These are phyloP conservation scores for Mycena latifolia DNA, from an alignment of 768 basidiomycete species.

Conservation along the genomic window DNA sequence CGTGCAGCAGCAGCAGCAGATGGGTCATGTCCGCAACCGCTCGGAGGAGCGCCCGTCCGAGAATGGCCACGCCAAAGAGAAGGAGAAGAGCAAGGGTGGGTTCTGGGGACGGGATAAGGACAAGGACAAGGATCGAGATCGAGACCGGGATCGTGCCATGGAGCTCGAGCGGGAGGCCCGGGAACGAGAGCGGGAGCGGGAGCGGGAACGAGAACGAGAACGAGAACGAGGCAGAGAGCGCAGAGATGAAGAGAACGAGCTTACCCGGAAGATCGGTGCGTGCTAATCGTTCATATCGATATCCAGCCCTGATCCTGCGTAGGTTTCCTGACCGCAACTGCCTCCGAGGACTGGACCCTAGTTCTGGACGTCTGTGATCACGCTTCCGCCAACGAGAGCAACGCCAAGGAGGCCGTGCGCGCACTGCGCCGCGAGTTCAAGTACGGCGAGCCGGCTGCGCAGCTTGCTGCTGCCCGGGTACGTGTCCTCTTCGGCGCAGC, in stretches of 20 bases:
- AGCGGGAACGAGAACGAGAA: constrained; percentile 32
- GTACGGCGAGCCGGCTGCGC: constrained; percentile 80
- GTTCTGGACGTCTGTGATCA: constrained; percentile 91
- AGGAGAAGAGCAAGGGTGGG: constrained; percentile 60
- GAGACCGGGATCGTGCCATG: constrained; percentile 49
- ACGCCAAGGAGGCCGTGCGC: constrained; percentile 87
- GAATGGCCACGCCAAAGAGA: constrained; percentile 39
- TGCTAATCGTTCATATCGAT: not conserved
- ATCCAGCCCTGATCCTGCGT: constrained; percentile 1
- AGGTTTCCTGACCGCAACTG: constrained; percentile 83
- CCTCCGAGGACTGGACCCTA: constrained; percentile 85
- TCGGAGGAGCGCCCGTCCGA: constrained; percentile 52
- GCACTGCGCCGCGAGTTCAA: constrained; percentile 91
- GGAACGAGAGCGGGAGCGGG: constrained; percentile 23
- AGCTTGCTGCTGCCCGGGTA: constrained; percentile 82
- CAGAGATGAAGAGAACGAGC: constrained; percentile 64
- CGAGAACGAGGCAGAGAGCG: constrained; percentile 41
- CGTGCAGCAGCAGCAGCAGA: constrained; percentile 2
- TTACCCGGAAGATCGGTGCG: constrained; percentile 81
- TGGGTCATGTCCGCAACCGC: constrained; percentile 43
- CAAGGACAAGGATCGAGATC: constrained; percentile 21
- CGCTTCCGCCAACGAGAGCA: constrained; percentile 75
- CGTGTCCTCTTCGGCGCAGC: constrained; percentile 37
- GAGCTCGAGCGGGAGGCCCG: constrained; percentile 34
- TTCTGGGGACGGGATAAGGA: too few relatives aligned